Base-by-base conservation (phyloP, 2,329 filamentous ascomycete species). In the Colletotrichum plurivorum region DNA sequence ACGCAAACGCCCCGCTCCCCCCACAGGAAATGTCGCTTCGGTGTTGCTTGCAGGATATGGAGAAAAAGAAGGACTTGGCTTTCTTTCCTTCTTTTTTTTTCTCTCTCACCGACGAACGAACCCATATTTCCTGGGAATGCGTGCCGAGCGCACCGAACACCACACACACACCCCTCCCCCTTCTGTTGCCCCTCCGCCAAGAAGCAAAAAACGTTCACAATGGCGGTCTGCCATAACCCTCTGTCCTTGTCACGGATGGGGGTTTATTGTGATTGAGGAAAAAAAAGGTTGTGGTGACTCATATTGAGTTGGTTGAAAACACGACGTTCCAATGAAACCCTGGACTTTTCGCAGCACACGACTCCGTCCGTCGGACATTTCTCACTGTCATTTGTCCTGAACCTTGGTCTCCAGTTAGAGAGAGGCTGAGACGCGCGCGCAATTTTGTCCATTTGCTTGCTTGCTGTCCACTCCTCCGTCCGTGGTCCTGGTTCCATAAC, bases 101-200 rank as follows among this genome's bases (percentile, higher is more conserved):
- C 27, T 48, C 46, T 25, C 31, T 18, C 61, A 45, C 52, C 57
- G 61, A 64, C 61, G 61, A 58, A 58, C 53, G 45, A 41, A 54
- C 45, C 16, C 25, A 12, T 16, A 31, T 36, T 49, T 25, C n/a
- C 22, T 54, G 49, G 45, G 31, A 31, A 20, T 27, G n/a, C 51
- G 58, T 67, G 31, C 63, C 63, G 63, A 67, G 58, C 18, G 45
- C 56, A 51, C 63, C 57, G 63, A 63, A 25, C 41, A 59, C 4
- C 0, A n/a, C 10, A 20, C 16, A 39, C 31, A n/a, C 22, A n/a
- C 41, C 54, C 22, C 16, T 41, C 39, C 5, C 20, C 31, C 48
- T 3, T 36, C 31, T 36, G 8, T 36, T 36, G 31, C 25, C 57
- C n/a, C 55, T 41, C 62, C 54, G 54, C 25, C 48, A 60, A 61